Evolutionary conservation across 371 early-diverging fungal genomes (phyloP), one percentile per base, ranked within the genome.

Genomic region (Syncephalis fuscata): DNA sequence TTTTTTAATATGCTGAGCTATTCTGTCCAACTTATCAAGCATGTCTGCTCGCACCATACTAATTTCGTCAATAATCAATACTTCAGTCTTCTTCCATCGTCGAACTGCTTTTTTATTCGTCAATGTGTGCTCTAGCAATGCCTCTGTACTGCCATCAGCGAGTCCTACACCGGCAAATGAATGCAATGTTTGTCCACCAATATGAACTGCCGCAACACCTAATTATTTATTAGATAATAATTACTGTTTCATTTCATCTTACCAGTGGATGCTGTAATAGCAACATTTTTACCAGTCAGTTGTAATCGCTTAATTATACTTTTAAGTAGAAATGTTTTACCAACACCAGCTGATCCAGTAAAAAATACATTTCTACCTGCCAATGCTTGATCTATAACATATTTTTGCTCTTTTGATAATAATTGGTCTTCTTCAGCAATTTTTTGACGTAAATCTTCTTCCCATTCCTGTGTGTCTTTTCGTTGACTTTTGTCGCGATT

Each of bases 111-210:
- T 25, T n/a, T 20, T 45, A 20, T 27, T 45, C 16, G 27, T 23
- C 11, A 37, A 26, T 38, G 53, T 41, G 16, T 37, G 45, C 16
- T 32, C 42, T 40, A 39, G n/a, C 21, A 57, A 36, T 25, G 47
- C 25, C 37, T 9, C 9, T 3, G 19, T 32, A 20, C 8, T 23
- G 14, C 58, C 59, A 1, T 42, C 40, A 5, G 63, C 60, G 3
- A 57, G 49, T 7, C 70, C 67, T 11, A 74, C 41, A 10, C 72
- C 70, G 11, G 70, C 65, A 57, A 71, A 76, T 0, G 71, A 68
- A 51, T 76, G 73, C 1, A 81, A 49, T 0, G 82, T 81, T 5
- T 53, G 52, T 7, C 82, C 82, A 16, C 58, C 57, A 45, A 80
- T 67, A 47, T 64, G 56, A 7, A 62, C 54, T 5, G 67, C 67